Conservation (phyloP, 768 basidiomycete genomes). For the Amanita muscaria region DNA sequence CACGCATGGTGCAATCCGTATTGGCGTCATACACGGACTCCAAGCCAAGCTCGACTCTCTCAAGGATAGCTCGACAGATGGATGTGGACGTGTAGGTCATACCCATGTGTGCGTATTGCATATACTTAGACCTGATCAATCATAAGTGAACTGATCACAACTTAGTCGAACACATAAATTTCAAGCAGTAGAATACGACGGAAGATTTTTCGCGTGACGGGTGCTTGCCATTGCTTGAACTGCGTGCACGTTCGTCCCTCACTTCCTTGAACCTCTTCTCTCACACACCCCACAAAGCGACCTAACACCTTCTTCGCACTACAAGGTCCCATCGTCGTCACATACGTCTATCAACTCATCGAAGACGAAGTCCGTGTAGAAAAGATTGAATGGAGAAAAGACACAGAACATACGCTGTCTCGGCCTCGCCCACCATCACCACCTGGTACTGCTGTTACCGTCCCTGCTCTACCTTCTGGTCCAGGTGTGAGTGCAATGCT, state of each 20-base stretch:
- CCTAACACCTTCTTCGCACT: slow-evolving; percentile 87
- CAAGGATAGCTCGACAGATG: slow-evolving; percentile 86
- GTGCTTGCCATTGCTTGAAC: slow-evolving; percentile 88
- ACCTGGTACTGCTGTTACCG: too few species aligned
- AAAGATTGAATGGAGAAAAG: slow-evolving; percentile 9
- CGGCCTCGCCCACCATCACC: too few species aligned
- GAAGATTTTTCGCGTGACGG: slow-evolving; percentile 89
- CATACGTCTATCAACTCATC: slow-evolving; percentile 93
- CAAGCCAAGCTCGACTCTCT: slow-evolving; percentile 88
- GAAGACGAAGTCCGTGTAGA: slow-evolving; percentile 45
- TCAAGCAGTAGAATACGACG: slow-evolving; percentile 87
- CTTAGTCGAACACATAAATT: slow-evolving; percentile 70
- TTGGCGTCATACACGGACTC: slow-evolving; percentile 92
- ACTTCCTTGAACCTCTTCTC: too few species aligned
- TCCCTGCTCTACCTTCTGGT: too few species aligned
- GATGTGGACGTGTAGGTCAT: slow-evolving; percentile 95
- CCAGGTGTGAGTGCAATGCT: too few species aligned
- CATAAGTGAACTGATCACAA: too few species aligned
- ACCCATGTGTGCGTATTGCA: slow-evolving; percentile 81
- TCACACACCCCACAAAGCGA: too few species aligned
- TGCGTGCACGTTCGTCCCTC: slow-evolving; percentile 46
- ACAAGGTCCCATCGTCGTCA: slow-evolving; percentile 93
- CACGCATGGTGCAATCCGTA: slow-evolving; percentile 74
- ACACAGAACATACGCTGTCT: too few species aligned
- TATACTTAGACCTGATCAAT: too few species aligned